These are phyloP conservation scores for Mycena latifolia DNA, from an alignment of 768 basidiomycete species.

Conservation along the genomic window DNA sequence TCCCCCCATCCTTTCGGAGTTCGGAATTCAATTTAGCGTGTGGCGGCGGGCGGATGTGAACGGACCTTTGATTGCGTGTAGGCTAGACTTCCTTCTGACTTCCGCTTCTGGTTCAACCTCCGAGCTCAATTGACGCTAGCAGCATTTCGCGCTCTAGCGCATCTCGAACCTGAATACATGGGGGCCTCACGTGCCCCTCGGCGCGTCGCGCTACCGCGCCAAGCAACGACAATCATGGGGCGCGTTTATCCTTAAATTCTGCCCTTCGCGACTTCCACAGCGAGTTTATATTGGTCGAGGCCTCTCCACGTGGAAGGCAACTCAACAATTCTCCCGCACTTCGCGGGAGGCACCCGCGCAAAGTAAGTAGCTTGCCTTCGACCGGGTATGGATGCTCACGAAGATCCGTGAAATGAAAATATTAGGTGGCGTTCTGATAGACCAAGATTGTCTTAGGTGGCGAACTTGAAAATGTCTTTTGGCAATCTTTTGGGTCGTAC, in stretches of 20 bases:
- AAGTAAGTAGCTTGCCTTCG: not conserved
- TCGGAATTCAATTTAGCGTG: too few relatives aligned
- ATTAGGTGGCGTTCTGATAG: too few relatives aligned
- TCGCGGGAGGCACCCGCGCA: constrained; percentile 15
- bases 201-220: too few relatives aligned
- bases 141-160: too few relatives aligned
- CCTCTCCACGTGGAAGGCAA: constrained; percentile 6
- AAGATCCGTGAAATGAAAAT: not conserved
- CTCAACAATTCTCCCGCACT: constrained; percentile 6
- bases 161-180: too few relatives aligned
- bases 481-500: too few relatives aligned
- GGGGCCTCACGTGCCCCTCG: too few relatives aligned
- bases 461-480: too few relatives aligned
- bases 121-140: too few relatives aligned
- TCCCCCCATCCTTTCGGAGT: not conserved
- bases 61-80: not conserved
- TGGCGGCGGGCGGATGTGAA: not conserved
- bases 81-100: not conserved
- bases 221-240: too few relatives aligned
- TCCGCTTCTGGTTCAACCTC: not conserved
- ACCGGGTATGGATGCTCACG: not conserved
- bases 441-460: too few relatives aligned
- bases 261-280: not conserved
- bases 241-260: not conserved
- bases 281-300: not conserved